phyloP scores from a whole-genome alignment of 2,329 filamentous ascomycete species.

The Diaporthe velutina region DNA sequence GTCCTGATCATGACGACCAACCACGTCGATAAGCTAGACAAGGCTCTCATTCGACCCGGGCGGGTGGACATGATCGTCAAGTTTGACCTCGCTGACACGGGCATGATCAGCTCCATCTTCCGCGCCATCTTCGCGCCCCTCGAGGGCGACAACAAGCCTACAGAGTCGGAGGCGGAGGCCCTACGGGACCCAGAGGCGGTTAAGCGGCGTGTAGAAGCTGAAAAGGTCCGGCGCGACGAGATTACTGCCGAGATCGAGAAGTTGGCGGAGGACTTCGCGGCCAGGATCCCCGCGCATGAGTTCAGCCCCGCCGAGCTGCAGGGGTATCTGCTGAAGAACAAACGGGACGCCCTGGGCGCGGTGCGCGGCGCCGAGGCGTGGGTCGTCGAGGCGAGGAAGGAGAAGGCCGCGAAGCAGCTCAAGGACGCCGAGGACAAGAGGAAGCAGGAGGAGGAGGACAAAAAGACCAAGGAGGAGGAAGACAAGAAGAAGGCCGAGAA shows the following conservation, averaged over 20 bases:
- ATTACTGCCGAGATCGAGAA: conserved; percentile 56
- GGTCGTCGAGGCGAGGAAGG: conserved; percentile 62
- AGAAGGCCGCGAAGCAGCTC: conserved; percentile 60
- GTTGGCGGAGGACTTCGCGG: conserved; percentile 63
- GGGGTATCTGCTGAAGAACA: conserved; percentile 69
- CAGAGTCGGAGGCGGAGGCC: conserved; percentile 42
- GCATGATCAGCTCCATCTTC: conserved; percentile 68
- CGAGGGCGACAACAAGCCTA: conserved; percentile 59
- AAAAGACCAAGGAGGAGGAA: conserved; percentile 49
- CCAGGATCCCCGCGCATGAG: conserved; percentile 64
- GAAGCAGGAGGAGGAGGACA: conserved; percentile 53
- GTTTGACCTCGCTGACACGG: conserved; percentile 66
- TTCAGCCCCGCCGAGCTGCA: conserved; percentile 74
- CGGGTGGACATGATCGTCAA: conserved; percentile 72
- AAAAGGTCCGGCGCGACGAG: conserved; percentile 50
- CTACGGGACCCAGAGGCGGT: conserved; percentile 48
- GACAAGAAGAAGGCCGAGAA: conserved; percentile 47
- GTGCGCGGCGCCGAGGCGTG: conserved; percentile 62
- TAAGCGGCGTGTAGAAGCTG: conserved; percentile 45
- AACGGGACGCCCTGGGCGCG: conserved; percentile 63
- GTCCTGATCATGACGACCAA: conserved; percentile 77
- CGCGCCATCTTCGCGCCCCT: conserved; percentile 67
- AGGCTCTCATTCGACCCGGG: conserved; percentile 72
- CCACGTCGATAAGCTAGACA: conserved; percentile 71
- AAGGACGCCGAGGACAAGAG: conserved; percentile 57